A percentile compares a stretch with the other conserved stretches of the same genome.
These are phyloP conservation scores for Colletotrichum gloeosporioides DNA, from an alignment of 2,329 filamentous ascomycete species.

Conservation along the genomic window DNA sequence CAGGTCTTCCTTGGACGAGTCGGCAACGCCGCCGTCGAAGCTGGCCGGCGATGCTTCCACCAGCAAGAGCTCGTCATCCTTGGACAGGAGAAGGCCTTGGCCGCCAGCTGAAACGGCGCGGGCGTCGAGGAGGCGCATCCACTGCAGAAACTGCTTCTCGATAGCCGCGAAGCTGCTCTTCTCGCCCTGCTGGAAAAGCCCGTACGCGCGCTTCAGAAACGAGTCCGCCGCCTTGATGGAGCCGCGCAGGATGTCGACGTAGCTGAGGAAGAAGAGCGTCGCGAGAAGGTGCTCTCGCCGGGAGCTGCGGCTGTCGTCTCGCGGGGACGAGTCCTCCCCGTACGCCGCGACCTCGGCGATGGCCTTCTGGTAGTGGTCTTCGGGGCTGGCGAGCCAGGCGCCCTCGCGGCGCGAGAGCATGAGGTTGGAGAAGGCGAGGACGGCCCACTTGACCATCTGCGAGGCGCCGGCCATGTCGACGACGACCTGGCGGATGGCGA, in stretches of 20 bases:
- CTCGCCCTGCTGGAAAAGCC: constrained; percentile 47
- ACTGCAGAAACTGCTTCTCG: constrained; percentile 56
- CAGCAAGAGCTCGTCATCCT: constrained; percentile 51
- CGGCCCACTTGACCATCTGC: constrained; percentile 50
- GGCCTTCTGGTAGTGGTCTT: constrained; percentile 42
- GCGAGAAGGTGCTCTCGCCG: constrained; percentile 50
- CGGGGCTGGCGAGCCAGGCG: constrained; percentile 32
- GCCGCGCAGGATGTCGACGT: constrained; percentile 53
- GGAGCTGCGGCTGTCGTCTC: constrained; percentile 28
- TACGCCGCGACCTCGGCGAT: constrained; percentile 33
- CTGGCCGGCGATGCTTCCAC: constrained; percentile 48
- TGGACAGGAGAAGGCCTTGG: constrained; percentile 57
- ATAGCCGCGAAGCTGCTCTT: constrained; percentile 39
- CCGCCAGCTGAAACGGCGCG: constrained; percentile 61
- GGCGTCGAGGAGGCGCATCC: constrained; percentile 61
- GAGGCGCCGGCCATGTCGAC: constrained; percentile 52
- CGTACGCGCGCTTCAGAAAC: constrained; percentile 55
- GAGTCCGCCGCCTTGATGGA: constrained; percentile 50
- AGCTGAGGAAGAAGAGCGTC: constrained; percentile 58
- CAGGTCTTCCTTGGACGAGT: constrained; percentile 18
- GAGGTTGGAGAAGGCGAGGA: constrained; percentile 57
- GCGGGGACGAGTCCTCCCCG: background rate
- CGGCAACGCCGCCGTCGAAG: constrained; percentile 35
- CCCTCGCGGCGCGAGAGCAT: constrained; percentile 41
- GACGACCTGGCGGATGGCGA: constrained; percentile 51